Evolutionary conservation across 345 rosid species (phyloP).

Genomic region (Reutealis trisperma): DNA sequence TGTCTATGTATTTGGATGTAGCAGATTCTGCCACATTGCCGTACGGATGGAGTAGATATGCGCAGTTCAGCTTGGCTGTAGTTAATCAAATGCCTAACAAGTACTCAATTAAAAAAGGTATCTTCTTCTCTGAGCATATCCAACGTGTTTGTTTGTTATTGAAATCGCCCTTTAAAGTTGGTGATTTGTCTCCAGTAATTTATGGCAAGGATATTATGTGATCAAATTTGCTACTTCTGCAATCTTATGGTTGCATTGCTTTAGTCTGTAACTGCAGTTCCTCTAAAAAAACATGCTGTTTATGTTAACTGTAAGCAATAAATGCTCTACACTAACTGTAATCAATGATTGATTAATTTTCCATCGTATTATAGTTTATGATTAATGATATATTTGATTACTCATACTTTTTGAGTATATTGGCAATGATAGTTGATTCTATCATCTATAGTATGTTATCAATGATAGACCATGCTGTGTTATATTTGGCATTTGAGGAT

Average conservation of each 20-base stretch:
- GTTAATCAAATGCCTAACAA: constrained; percentile 75
- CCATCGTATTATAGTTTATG: neutral
- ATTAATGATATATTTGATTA: neutral
- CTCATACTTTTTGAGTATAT: neutral
- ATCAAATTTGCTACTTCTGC: neutral
- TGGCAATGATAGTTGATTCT: neutral
- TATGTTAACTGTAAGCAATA: neutral
- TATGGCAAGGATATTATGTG: neutral
- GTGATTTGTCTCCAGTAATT: neutral
- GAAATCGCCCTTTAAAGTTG: neutral
- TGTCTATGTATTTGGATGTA: constrained; percentile 97
- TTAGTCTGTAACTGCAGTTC: neutral
- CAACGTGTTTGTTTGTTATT: neutral
- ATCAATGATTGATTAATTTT: neutral
- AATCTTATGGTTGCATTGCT: neutral
- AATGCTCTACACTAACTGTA: neutral
- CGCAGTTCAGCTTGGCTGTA: constrained; percentile 87
- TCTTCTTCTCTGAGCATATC: neutral
- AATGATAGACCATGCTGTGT: neutral
- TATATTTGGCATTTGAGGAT: too few species aligned
- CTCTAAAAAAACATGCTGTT: neutral
- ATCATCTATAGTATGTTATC: neutral
- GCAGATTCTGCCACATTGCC: constrained; percentile 80
- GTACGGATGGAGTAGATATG: constrained; percentile 92
- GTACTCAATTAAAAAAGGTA: constrained; percentile 85